Conservation (phyloP, 805 yeast species). For the Candida easanensis region DNA sequence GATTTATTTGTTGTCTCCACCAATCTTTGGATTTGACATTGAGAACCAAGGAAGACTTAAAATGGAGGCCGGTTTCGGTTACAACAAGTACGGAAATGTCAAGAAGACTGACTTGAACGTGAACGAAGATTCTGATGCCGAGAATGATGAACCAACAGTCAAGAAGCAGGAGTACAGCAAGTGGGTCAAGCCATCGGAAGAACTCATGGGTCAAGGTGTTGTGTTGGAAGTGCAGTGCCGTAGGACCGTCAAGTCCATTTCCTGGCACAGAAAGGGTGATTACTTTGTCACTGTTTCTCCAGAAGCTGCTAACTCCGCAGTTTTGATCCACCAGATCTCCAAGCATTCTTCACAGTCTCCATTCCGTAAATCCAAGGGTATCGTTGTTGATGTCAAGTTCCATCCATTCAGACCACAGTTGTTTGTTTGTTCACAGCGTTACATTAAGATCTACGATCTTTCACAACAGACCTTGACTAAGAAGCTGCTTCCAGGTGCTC, state of each 20-base stretch:
- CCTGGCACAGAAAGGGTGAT: slow-evolving; percentile 98
- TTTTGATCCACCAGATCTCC: slow-evolving; percentile 89
- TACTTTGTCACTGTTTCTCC: slow-evolving; percentile 97
- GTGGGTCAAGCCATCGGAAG: slow-evolving; percentile 77
- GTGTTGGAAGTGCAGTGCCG: slow-evolving; percentile 69
- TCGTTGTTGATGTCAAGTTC: slow-evolving; percentile 93
- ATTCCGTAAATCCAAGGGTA: slow-evolving; percentile 88
- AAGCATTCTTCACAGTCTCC: slow-evolving; percentile 96
- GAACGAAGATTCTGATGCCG: slow-evolving; percentile 38
- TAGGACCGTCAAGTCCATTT: slow-evolving; percentile 68
- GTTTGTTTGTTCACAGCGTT: slow-evolving; percentile 91
- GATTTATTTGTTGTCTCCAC: slow-evolving; percentile 80
- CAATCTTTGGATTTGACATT: slow-evolving; percentile 82
- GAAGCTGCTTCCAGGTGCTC: slow-evolving; percentile 90
- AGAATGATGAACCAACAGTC: slow-evolving; percentile 32
- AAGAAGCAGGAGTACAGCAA: slow-evolving; percentile 59
- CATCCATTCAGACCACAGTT: slow-evolving; percentile 95
- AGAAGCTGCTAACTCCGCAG: slow-evolving; percentile 82
- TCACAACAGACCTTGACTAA: slow-evolving; percentile 80
- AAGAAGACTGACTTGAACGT: slow-evolving; percentile 41
- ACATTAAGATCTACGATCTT: slow-evolving; percentile 85
- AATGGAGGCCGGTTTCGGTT: slow-evolving; percentile 92
- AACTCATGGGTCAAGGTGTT: slow-evolving; percentile 64
- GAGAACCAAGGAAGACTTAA: slow-evolving; percentile 78
- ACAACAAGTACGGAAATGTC: slow-evolving; percentile 58